Conservation (phyloP, 805 yeast species). For the Candida arabinofermentans region DNA sequence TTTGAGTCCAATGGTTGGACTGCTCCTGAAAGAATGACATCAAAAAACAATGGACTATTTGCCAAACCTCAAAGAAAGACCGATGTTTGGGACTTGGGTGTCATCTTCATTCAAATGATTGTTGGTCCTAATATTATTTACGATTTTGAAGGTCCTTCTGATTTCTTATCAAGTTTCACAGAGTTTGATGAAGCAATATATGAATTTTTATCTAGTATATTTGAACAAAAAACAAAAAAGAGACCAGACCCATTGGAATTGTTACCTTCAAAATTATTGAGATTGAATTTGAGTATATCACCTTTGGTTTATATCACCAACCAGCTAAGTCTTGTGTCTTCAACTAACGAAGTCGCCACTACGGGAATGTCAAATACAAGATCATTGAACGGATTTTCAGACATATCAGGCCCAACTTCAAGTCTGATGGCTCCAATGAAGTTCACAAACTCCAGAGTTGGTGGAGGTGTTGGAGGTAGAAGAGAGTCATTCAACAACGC, state of each 20-base stretch:
- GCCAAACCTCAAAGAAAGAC: constrained; percentile 67
- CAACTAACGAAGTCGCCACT: not conserved
- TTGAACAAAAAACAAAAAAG: constrained; percentile 60
- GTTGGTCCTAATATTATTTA: constrained; percentile 54
- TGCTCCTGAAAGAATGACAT: constrained; percentile 67
- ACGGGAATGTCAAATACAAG: constrained; percentile 1
- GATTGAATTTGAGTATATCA: constrained; percentile 56
- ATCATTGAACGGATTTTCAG: constrained; percentile 17
- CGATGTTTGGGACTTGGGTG: constrained; percentile 93
- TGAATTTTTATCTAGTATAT: constrained; percentile 63
- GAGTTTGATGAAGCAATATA: constrained; percentile 49
- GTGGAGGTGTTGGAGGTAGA: constrained; percentile 9
- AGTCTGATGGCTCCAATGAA: constrained; percentile 7
- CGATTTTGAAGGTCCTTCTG: constrained; percentile 56
- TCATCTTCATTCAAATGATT: constrained; percentile 62
- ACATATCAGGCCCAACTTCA: constrained; percentile 19
- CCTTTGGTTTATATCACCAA: constrained; percentile 17
- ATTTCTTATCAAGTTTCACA: constrained; percentile 44
- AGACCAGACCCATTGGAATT: constrained; percentile 83
- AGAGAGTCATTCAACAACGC: constrained; percentile 27
- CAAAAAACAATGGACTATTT: constrained; percentile 21
- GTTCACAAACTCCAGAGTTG: not conserved
- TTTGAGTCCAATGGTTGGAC: constrained; percentile 49
- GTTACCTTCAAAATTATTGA: constrained; percentile 74
- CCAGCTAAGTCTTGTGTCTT: not conserved